Evolutionary conservation across 805 yeast genomes (phyloP).

Genomic region (Clavispora santaluciae): DNA sequence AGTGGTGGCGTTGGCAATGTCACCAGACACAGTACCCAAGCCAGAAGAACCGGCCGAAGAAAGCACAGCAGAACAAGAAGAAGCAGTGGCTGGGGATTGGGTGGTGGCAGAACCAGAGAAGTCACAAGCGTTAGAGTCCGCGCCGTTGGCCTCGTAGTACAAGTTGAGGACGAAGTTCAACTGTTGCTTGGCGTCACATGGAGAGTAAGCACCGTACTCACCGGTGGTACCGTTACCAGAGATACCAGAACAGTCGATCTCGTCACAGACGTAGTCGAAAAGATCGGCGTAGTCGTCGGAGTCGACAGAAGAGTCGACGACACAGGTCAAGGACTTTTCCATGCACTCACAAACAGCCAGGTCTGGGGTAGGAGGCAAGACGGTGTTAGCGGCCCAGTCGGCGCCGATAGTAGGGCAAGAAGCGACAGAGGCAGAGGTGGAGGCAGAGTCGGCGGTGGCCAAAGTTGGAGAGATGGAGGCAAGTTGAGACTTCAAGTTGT

Average conservation of each 20-base stretch:
- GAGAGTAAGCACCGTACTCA: conserved; percentile 39
- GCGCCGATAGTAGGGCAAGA: conserved; percentile 32
- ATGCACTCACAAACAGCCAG: conserved; percentile 33
- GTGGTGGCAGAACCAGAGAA: conserved; percentile 51
- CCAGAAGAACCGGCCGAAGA: conserved; percentile 69
- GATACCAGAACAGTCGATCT: conserved; percentile 35
- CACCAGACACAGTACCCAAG: conserved; percentile 45
- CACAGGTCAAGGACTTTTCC: conserved; percentile 31
- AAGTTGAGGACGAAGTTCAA: conserved; percentile 36
- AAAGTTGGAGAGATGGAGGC: conserved; percentile 45
- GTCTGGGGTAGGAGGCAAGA: conserved; percentile 43
- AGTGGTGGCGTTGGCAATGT: conserved; percentile 18
- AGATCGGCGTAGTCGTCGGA: conserved; percentile 31
- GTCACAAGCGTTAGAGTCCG: conserved; percentile 51
- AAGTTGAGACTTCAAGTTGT: conserved; percentile 40
- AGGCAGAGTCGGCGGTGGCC: conserved; percentile 23
- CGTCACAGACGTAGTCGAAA: conserved; percentile 30
- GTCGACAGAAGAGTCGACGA: conserved; percentile 24
- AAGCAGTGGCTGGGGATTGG: conserved; percentile 43
- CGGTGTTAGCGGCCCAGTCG: conserved; percentile 35
- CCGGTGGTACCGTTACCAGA: conserved; percentile 35
- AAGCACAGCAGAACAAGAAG: conserved; percentile 53
- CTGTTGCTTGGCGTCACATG: conserved; percentile 31
- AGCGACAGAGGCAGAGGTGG: conserved; percentile 25
- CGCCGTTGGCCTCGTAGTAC: conserved; percentile 40